Evolutionary conservation across 1,284 basidiomycete genomes (phyloP), one percentile per base, ranked within the genome.

Genomic region (Pulveroboletus sp.): DNA sequence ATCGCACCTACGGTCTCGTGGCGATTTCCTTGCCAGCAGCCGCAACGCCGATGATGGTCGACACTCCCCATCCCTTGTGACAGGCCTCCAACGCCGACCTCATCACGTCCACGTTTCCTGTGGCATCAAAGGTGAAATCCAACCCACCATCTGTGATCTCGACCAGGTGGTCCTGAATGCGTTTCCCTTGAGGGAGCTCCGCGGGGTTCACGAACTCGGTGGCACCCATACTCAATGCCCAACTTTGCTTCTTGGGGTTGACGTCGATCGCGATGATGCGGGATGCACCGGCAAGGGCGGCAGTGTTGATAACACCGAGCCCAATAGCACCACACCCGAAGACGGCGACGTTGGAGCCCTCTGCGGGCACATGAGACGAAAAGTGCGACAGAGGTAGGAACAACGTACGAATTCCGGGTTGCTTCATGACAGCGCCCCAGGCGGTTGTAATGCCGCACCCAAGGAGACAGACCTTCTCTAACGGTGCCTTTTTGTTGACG

Each of bases 11-110:
- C 82, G 96, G 96, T 60, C 97, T 82, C 48, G 97, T 99, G 12
- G 93, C 85, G 67, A 99, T 98, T 75, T 99, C 96, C 70, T 97
- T 88, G 8, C 97, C 97, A n/a, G 97, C 93, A 41, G 93, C 91
- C 8, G 93, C 93, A 42, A 96, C 93, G 63, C 93, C 97, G 61
- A 98, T 98, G 63, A 98, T 75, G 52, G 94, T 98, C 61, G 87
- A 93, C 42, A 98, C 88, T 69, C 97, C 96, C 95, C 95, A 98
- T n/a, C 95, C 95, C 74, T 99, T 99, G 78, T 99, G 97, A 74
- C 95, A 98, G 19, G 93, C 89, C 77, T 99, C 96, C 52, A 99
- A 83, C 36, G 96, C 97, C 52, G 87, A 79, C 61, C 96, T 87
- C 96, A 99, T 99, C 57, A 98, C 96, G 42, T 92, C 76, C 16